Percentiles rank a stretch among this genome's conserved stretches.
Evolutionary conservation across 2,329 filamentous ascomycete genomes (phyloP).

Genomic region (Neurospora sp.): DNA sequence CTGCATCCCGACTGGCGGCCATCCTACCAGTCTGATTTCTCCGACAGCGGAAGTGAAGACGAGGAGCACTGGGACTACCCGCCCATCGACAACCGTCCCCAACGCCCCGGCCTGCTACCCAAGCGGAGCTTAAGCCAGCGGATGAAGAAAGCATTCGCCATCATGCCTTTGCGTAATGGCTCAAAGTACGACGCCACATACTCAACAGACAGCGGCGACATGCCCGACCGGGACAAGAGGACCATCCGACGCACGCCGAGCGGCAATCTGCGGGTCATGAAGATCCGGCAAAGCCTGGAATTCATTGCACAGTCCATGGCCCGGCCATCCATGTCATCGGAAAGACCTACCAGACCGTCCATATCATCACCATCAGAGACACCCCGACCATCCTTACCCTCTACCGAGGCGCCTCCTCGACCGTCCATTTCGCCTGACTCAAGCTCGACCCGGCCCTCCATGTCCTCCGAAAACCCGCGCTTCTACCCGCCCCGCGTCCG

Average conservation of each 20-base stretch:
- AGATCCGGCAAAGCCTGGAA: conserved; percentile 38
- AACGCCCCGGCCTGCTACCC: conserved; percentile 23
- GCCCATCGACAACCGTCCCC: conserved; percentile 37
- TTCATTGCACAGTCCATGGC: conserved; percentile 25
- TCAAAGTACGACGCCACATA: conserved; percentile 25
- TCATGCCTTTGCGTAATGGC: conserved; percentile 40
- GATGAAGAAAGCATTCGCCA: conserved; percentile 51
- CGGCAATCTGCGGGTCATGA: conserved; percentile 51
- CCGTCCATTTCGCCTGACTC: neutral
- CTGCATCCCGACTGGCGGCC: conserved; percentile 55
- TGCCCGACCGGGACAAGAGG: conserved; percentile 32
- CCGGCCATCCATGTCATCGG: conserved; percentile 2
- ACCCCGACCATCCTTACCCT: neutral
- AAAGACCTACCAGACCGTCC: neutral
- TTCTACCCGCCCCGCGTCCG: neutral
- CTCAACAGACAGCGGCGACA: conserved; percentile 18
- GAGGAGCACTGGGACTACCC: conserved; percentile 32
- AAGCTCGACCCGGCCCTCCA: neutral
- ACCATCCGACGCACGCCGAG: conserved; percentile 50
- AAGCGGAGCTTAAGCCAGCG: conserved; percentile 39
- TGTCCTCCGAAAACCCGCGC: neutral
- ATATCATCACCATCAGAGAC: neutral
- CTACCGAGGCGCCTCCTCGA: neutral
- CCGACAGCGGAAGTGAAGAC: conserved; percentile 23
- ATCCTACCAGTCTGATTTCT: conserved; percentile 30